Evolutionary conservation across 1,284 basidiomycete genomes (phyloP).

Genomic region (Microbotryomycetes sp.): DNA sequence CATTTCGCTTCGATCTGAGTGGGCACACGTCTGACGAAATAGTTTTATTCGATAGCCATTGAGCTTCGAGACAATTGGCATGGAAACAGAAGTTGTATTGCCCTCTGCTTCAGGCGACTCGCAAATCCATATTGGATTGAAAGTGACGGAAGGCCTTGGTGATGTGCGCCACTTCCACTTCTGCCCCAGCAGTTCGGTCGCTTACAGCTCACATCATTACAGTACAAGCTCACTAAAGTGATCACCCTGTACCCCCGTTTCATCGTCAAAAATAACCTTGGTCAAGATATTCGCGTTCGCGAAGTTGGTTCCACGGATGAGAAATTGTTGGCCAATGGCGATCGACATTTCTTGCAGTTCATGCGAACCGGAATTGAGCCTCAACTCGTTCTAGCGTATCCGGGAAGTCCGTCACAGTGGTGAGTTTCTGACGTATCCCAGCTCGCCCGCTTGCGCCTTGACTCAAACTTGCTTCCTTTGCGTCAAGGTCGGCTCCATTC

Average conservation of each 20-base stretch:
- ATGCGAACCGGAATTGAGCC: conserved; percentile 55
- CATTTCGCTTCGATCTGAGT: too few species aligned
- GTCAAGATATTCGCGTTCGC: conserved; percentile 66
- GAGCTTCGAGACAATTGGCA: conserved; percentile 83
- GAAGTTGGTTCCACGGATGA: conserved; percentile 62
- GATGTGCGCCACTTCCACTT: conserved; percentile 48
- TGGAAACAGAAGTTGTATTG: conserved; percentile 77
- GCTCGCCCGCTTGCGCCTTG: not conserved
- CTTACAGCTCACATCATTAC: conserved; percentile 1
- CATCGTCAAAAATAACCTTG: conserved; percentile 76
- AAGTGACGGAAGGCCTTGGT: conserved; percentile 86
- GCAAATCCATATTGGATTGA: conserved; percentile 80
- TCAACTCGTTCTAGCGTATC: conserved; percentile 73
- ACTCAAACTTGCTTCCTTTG: not conserved
- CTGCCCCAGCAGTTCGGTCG: not conserved
- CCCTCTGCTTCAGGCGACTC: conserved; percentile 62
- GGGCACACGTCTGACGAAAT: too few species aligned
- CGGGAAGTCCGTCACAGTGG: conserved; percentile 75
- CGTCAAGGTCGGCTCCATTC: conserved; percentile 76
- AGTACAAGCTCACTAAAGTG: conserved; percentile 91
- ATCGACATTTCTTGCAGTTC: conserved; percentile 64
- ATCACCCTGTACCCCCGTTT: conserved; percentile 88
- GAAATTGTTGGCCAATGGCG: conserved; percentile 50
- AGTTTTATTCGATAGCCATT: conserved; percentile 53
- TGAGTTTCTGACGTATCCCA: conserved; percentile 42